Evolutionary conservation across 768 basidiomycete species (phyloP).

Genomic region (Leucocoprinus leucothites): DNA sequence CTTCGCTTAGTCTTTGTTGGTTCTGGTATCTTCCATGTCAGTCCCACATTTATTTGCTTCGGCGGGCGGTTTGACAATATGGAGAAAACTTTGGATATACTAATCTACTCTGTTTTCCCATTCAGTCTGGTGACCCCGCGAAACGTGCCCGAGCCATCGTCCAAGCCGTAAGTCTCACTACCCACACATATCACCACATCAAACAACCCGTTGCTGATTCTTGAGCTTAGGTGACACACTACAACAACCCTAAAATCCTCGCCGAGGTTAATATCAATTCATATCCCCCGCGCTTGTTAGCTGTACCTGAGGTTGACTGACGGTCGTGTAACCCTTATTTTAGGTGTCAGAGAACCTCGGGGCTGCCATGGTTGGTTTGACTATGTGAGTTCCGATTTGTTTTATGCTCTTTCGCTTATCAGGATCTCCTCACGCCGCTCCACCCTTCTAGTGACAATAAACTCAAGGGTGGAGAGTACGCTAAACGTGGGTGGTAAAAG

Average conservation of each 20-base stretch:
- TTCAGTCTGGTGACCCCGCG: conserved; percentile 85
- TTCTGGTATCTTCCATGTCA: conserved; percentile 92
- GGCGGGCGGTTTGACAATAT: neutral
- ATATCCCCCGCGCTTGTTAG: neutral
- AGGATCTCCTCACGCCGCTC: neutral
- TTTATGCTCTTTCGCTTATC: neutral
- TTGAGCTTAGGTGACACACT: conserved; percentile 75
- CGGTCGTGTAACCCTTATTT: too few relatives aligned
- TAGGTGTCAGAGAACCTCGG: conserved; percentile 83
- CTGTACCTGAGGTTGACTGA: neutral
- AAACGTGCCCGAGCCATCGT: conserved; percentile 95
- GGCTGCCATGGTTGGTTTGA: conserved; percentile 90
- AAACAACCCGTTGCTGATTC: conserved; percentile 10
- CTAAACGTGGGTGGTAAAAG: conserved; percentile 65
- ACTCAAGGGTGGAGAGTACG: conserved; percentile 68
- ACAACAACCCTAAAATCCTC: conserved; percentile 89
- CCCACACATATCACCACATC: neutral
- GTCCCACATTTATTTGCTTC: conserved; percentile 23
- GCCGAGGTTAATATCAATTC: conserved; percentile 59
- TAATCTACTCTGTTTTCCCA: conserved; percentile 5
- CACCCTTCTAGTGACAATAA: conserved; percentile 47
- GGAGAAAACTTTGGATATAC: neutral
- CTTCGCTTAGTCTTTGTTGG: conserved; percentile 83
- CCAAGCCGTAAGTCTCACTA: conserved; percentile 62
- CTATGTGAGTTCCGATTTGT: conserved; percentile 57